A percentile compares a stretch with the other conserved stretches of the same genome.
These are phyloP conservation scores for Pleurozium schreberi DNA, from an alignment of 225 moss, liverwort and hornwort species.

Conservation along the genomic window DNA sequence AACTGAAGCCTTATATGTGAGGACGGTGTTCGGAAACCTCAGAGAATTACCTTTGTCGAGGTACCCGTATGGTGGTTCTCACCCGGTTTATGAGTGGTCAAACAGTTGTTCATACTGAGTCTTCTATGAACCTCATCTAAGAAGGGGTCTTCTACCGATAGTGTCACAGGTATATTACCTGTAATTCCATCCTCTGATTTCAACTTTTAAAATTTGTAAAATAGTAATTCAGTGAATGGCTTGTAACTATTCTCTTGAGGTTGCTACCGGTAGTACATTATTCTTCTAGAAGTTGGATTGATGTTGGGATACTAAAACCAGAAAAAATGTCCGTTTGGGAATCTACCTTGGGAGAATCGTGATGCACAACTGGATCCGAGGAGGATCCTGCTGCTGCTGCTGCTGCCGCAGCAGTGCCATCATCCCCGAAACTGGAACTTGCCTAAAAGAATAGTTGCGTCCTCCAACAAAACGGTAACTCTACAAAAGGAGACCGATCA, in stretches of 20 bases:
- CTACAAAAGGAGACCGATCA: background rate
- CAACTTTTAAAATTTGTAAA: background rate
- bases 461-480: background rate
- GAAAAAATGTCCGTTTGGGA: background rate
- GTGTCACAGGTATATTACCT: background rate
- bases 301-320: background rate
- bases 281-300: background rate
- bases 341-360: background rate
- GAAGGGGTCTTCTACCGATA: no score
- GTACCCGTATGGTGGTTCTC: background rate
- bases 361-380: background rate
- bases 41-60: background rate
- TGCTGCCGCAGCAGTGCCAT: background rate
- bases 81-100: background rate
- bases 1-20: background rate
- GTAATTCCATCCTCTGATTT: background rate
- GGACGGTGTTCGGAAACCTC: background rate
- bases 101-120: background rate
- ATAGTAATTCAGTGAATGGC: background rate
- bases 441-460: background rate
- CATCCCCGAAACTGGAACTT: background rate
- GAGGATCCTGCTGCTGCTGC: no score
- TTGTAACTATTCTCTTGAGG: background rate
- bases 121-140: no score
- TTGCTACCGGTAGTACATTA: background rate